These are phyloP conservation scores for Domatiomyces catenatus DNA, from an alignment of 2,329 filamentous ascomycete genomes.

Conservation along the genomic window DNA sequence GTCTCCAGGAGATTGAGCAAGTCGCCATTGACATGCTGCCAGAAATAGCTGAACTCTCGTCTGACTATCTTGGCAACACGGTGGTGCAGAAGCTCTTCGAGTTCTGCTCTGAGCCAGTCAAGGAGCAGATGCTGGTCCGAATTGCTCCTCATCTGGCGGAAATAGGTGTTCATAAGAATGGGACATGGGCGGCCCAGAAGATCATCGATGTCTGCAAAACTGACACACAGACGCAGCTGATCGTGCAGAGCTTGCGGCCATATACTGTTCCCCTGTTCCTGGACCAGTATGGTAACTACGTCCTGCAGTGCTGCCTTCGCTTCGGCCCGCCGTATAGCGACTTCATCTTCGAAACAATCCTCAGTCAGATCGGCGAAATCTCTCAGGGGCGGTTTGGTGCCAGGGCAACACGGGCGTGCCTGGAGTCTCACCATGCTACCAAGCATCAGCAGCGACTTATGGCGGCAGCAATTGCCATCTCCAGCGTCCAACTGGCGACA, in stretches of 20 bases:
- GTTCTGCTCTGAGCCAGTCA: constrained; percentile 76
- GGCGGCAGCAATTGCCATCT: constrained; percentile 83
- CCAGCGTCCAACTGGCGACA: constrained; percentile 89
- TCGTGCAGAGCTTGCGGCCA: constrained; percentile 68
- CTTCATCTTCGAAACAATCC: constrained; percentile 97
- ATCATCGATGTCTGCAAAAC: constrained; percentile 94
- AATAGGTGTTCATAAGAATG: constrained; percentile 97
- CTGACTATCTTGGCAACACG: constrained; percentile 94
- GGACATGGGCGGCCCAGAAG: constrained; percentile 97
- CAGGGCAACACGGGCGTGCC: constrained; percentile 86
- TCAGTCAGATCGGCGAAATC: constrained; percentile 84
- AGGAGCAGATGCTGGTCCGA: constrained; percentile 77
- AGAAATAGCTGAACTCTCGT: constrained; percentile 85
- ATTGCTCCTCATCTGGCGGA: constrained; percentile 88
- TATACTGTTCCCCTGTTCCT: constrained; percentile 87
- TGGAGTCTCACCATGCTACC: constrained; percentile 88
- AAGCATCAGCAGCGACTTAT: constrained; percentile 94
- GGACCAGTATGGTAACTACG: constrained; percentile 97
- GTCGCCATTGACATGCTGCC: constrained; percentile 90
- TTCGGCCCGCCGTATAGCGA: constrained; percentile 81
- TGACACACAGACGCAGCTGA: constrained; percentile 63
- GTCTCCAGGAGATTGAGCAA: constrained; percentile 73
- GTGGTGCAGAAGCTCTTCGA: constrained; percentile 99
- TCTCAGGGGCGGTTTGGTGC: constrained; percentile 87
- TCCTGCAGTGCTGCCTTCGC: constrained; percentile 87